Conservation (phyloP, 257 asterid species). For the Solanum virginianum region DNA sequence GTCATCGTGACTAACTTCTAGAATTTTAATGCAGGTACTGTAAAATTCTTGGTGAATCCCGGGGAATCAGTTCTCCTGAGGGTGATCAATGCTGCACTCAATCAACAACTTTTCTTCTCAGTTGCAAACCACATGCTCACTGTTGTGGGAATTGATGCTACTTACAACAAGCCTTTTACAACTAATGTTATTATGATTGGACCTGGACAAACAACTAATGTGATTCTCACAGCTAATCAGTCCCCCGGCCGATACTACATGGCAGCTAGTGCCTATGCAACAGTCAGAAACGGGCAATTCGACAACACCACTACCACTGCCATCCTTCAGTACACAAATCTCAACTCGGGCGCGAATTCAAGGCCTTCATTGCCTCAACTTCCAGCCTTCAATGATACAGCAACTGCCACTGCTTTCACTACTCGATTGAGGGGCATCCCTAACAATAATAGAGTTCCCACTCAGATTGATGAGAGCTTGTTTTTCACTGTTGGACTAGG, state of each 20-base stretch:
- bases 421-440: slow-evolving; percentile 25
- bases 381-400: slow-evolving; percentile 46
- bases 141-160: slow-evolving; percentile 49
- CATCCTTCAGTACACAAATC: slow-evolving; percentile 31
- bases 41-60: slow-evolving; percentile 25
- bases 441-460: slow-evolving; percentile 20
- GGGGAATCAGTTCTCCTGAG: slow-evolving; percentile 44
- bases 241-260: slow-evolving; percentile 37
- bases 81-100: slow-evolving; percentile 63
- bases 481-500: slow-evolving; percentile 53
- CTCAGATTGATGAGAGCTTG: slow-evolving; percentile 21
- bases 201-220: slow-evolving; percentile 61
- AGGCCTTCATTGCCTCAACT: slow-evolving; percentile 32
- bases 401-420: slow-evolving; percentile 25
- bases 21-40: slow-evolving; percentile 23
- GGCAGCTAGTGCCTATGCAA: slow-evolving; percentile 46
- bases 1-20: neutral
- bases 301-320: slow-evolving; percentile 66
- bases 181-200: slow-evolving; percentile 49
- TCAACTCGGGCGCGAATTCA: neutral
- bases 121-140: slow-evolving; percentile 53
- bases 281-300: slow-evolving; percentile 29
- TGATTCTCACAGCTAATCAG: slow-evolving; percentile 44
- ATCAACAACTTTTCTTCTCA: slow-evolving; percentile 50
- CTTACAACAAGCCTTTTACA: slow-evolving; percentile 40